These are phyloP conservation scores for Cytospora leucostoma DNA, from an alignment of 2,329 filamentous ascomycete genomes.

Conservation along the genomic window DNA sequence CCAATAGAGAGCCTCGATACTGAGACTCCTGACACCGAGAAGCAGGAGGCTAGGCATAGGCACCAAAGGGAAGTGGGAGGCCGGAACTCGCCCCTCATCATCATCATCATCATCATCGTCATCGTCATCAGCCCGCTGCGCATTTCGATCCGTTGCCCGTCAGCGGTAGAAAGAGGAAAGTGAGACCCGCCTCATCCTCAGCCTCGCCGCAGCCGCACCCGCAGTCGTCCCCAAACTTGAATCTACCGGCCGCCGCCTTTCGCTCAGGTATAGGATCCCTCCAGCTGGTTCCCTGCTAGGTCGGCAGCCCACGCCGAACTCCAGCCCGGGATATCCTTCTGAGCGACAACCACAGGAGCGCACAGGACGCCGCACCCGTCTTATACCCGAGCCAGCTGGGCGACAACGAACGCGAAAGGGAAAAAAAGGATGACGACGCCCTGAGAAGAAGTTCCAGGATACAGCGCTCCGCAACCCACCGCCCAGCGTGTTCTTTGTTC, in stretches of 20 bases:
- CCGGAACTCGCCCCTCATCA: not conserved
- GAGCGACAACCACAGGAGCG: not conserved
- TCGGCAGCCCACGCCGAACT: not conserved
- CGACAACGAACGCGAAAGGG: conserved; percentile 1
- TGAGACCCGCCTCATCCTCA: conserved; percentile 11
- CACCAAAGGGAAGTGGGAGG: not conserved
- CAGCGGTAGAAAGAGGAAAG: not conserved
- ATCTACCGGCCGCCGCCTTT: not conserved
- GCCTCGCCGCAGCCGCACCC: not conserved
- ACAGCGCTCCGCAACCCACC: not conserved
- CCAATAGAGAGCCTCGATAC: not conserved
- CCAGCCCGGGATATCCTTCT: not conserved
- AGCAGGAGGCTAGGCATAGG: not conserved
- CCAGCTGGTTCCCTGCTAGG: not conserved
- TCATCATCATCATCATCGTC: too few relatives aligned
- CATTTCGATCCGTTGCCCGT: not conserved
- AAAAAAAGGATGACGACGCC: conserved; percentile 15
- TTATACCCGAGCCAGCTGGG: conserved; percentile 7
- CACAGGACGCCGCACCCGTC: conserved; percentile 3
- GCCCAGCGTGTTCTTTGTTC: not conserved
- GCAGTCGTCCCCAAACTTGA: not conserved
- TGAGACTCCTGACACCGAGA: not conserved
- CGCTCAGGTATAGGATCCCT: not conserved
- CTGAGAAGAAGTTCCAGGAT: conserved; percentile 13
- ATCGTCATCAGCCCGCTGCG: not conserved